phyloP scores from a whole-genome alignment of 805 yeast genomes.

The Saturnispora galanensis region DNA sequence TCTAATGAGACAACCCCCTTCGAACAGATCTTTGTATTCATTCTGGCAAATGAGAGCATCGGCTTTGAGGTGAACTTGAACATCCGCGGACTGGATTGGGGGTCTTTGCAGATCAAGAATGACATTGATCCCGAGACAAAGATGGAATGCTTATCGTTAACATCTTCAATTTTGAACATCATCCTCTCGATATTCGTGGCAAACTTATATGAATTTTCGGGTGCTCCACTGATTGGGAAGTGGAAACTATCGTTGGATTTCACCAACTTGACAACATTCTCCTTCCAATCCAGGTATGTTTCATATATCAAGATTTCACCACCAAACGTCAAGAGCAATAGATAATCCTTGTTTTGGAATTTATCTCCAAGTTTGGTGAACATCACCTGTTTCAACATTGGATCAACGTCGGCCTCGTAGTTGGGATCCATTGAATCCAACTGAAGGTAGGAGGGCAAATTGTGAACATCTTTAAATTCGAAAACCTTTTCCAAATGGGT shows the following conservation, averaged over 20 bases:
- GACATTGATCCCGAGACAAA: slow-evolving; percentile 71
- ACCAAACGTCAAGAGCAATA: slow-evolving; percentile 67
- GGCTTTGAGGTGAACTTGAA: slow-evolving; percentile 58
- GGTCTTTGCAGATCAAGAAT: slow-evolving; percentile 53
- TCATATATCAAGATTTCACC: slow-evolving; percentile 70
- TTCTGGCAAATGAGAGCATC: slow-evolving; percentile 55
- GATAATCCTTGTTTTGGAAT: slow-evolving; percentile 43
- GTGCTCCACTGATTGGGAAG: slow-evolving; percentile 60
- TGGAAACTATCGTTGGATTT: slow-evolving; percentile 37
- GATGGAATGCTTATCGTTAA: slow-evolving; percentile 49
- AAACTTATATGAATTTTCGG: slow-evolving; percentile 62
- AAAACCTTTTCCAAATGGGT: slow-evolving; percentile 44
- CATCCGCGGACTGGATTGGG: slow-evolving; percentile 53
- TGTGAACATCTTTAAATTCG: slow-evolving; percentile 41
- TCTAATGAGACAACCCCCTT: slow-evolving; percentile 65
- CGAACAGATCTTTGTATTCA: slow-evolving; percentile 24
- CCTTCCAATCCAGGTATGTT: slow-evolving; percentile 33
- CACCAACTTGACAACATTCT: slow-evolving; percentile 31
- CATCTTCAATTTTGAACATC: slow-evolving; percentile 46
- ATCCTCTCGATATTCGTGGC: slow-evolving; percentile 65
- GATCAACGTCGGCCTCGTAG: slow-evolving; percentile 52
- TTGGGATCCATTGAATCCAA: slow-evolving; percentile 41
- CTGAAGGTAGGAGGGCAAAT: slow-evolving; percentile 33
- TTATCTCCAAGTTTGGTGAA: slow-evolving; percentile 56
- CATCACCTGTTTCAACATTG: slow-evolving; percentile 61